Conservation (phyloP, 1,284 basidiomycete genomes). For the Rhodotorula sp. region DNA sequence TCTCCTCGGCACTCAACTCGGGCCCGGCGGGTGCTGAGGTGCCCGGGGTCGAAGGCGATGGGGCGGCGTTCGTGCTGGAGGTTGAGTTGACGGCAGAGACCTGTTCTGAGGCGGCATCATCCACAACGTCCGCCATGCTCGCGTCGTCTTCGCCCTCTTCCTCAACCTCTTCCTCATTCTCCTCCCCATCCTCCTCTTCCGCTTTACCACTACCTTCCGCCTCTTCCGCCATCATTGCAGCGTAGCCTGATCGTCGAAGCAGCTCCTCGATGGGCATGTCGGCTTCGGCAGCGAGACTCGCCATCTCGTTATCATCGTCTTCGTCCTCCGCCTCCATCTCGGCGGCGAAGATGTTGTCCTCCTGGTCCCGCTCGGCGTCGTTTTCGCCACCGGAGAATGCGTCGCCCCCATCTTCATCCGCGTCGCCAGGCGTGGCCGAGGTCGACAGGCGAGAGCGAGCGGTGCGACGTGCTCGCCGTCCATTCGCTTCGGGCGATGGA, state of each 20-base stretch:
- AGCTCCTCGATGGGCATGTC: slow-evolving; percentile 38
- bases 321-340: slow-evolving; percentile 41
- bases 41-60: slow-evolving; percentile 11
- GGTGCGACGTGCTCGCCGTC: background rate
- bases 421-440: slow-evolving; percentile 29
- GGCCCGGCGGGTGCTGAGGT: slow-evolving; percentile 28
- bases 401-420: slow-evolving; percentile 9
- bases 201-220: slow-evolving; percentile 27
- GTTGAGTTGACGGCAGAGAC: background rate
- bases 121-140: background rate
- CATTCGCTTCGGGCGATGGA: background rate
- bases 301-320: slow-evolving; percentile 43
- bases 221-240: slow-evolving; percentile 32
- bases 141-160: background rate
- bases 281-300: slow-evolving; percentile 38
- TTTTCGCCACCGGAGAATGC: slow-evolving; percentile 22
- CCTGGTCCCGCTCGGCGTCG: slow-evolving; percentile 23
- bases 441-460: slow-evolving; percentile 26
- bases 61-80: background rate
- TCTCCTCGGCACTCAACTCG: slow-evolving; percentile 49
- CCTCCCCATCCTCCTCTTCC: slow-evolving; percentile 20
- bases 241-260: slow-evolving; percentile 27
- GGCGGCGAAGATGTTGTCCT: slow-evolving; percentile 25
- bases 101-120: background rate
- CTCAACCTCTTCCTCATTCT: slow-evolving; percentile 21